Percentiles rank a stretch among this genome's conserved stretches.
These are phyloP conservation scores for Fonsecaea monophora DNA, from an alignment of 2,329 filamentous ascomycete genomes.

Conservation along the genomic window DNA sequence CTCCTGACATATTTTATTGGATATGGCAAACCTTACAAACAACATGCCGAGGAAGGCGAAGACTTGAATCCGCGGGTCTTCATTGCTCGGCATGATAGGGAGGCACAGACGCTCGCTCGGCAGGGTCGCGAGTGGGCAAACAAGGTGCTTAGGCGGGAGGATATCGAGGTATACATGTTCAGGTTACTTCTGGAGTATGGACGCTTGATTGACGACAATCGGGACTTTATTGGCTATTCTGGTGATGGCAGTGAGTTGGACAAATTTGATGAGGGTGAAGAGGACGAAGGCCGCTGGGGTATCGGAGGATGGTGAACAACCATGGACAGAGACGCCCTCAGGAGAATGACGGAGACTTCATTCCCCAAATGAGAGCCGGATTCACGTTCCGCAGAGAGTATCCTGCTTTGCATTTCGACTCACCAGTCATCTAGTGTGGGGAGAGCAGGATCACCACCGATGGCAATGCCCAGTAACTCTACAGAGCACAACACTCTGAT, in stretches of 20 bases:
- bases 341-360: background rate
- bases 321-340: too few relatives aligned
- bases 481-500: background rate
- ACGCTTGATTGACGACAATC: conserved; percentile 68
- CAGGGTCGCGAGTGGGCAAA: conserved; percentile 49
- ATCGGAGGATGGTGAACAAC: conserved; percentile 28
- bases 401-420: background rate
- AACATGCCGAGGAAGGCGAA: conserved; percentile 25
- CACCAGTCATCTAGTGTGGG: background rate
- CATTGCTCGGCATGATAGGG: conserved; percentile 44
- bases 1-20: conserved; percentile 61
- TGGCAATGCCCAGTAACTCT: background rate
- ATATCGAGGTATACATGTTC: conserved; percentile 66
- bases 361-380: background rate
- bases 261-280: conserved; percentile 38
- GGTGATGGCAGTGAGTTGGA: conserved; percentile 44
- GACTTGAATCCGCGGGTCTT: conserved; percentile 40
- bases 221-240: conserved; percentile 65
- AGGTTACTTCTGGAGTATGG: conserved; percentile 61
- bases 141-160: conserved; percentile 51
- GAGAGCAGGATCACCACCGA: background rate
- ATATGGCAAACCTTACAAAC: conserved; percentile 37
- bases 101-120: conserved; percentile 46
- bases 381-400: background rate
- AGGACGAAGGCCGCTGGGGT: conserved; percentile 26